Evolutionary conservation across 352 stramenopile species (phyloP), one percentile per base, ranked within the genome.

Genomic region (Phytopythium sindhum): DNA sequence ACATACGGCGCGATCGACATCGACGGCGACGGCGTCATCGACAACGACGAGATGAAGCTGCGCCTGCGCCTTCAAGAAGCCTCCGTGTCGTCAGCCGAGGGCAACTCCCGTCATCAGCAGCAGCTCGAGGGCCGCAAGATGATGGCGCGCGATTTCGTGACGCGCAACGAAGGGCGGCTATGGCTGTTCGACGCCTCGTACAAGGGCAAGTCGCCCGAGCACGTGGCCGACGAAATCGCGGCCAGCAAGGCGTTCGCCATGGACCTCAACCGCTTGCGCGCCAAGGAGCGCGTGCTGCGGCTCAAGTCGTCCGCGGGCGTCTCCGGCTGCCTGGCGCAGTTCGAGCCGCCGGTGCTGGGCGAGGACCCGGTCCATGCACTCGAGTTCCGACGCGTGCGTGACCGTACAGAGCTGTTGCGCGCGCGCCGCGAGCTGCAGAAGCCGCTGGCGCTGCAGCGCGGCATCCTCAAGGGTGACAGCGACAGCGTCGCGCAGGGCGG

Each of bases 1-100:
- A 61, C 66, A 17, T 86, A 88, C 47, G 79, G 77, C 1, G 77
- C 78, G 15, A 77, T 88, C 6, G 77, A 88, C 29, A 73, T 88
- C 19, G 79, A 90, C 52, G 79, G 79, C 33, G 79, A 90, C 53
- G 81, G 79, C 9, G 64, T 87, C 14, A 65, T 90, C 26, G 78
- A 90, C 33, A 70, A 75, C 10, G 73, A 82, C 31, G 81, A 90
- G 59, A 88, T 88, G 81, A 80, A 86, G 41, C 63, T 90, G 6
- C 66, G 85, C 28, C 19, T 87, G 39, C 75, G 72, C 21, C 60
- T 90, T 2, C 57, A 83, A 47, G 75, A 88, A 48, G 67, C 66
- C 24, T 67, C 64, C 12, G 58, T 73, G 1, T 60, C 65, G 14
- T 66, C 60, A 17, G 42, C 50, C 54, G 35, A 57, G 45, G 60